Evolutionary conservation across 371 early-diverging fungal species (phyloP).

Genomic region (Mucor circinelloides): DNA sequence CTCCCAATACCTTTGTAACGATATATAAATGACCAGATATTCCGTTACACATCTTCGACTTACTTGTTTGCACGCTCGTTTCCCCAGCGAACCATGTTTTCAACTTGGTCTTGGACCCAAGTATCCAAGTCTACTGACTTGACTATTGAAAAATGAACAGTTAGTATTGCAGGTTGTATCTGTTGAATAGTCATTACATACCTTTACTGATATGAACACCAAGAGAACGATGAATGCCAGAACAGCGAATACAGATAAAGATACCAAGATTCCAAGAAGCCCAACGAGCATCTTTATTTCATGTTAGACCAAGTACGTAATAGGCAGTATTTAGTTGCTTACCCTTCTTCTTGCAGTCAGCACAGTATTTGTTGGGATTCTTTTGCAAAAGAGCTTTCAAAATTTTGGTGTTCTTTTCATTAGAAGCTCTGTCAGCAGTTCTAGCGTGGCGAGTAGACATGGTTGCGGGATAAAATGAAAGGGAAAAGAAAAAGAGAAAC

Average conservation of each 20-base stretch:
- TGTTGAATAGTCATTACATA: conserved; percentile 17
- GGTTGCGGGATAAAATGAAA: neutral
- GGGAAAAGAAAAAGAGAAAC: neutral
- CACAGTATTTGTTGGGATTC: conserved; percentile 77
- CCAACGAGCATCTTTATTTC: conserved; percentile 80
- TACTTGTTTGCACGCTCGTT: conserved; percentile 78
- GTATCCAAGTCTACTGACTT: conserved; percentile 86
- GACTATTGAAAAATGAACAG: conserved; percentile 44
- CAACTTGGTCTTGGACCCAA: conserved; percentile 87
- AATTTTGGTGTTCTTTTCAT: conserved; percentile 71
- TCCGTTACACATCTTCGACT: neutral
- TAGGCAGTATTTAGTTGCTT: neutral
- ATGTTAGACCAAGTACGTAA: neutral
- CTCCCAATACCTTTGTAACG: conserved; percentile 62
- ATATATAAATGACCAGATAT: neutral
- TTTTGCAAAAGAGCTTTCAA: conserved; percentile 73
- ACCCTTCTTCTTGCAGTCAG: conserved; percentile 85
- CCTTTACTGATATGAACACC: conserved; percentile 88
- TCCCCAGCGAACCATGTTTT: conserved; percentile 83
- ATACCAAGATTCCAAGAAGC: conserved; percentile 87
- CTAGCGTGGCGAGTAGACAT: conserved; percentile 81
- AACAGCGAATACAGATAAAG: conserved; percentile 88
- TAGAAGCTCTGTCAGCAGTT: conserved; percentile 71
- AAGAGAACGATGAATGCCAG: conserved; percentile 84
- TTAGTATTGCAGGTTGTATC: neutral